Evolutionary conservation across 768 basidiomycete genomes (phyloP).

Genomic region (Mycena pura): DNA sequence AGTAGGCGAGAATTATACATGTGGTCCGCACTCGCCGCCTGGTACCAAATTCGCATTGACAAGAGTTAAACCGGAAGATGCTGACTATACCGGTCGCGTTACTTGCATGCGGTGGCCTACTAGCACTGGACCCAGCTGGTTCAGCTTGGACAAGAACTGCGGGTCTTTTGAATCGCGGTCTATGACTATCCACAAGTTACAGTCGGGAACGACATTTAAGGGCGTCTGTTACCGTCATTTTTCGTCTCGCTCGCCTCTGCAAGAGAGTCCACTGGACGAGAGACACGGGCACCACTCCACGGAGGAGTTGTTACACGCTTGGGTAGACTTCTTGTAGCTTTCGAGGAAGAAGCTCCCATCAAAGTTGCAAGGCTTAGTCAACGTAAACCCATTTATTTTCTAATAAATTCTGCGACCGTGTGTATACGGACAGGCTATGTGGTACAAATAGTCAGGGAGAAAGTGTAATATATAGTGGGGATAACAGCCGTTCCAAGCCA

Average conservation of each 20-base stretch:
- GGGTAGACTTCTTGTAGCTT: constrained; percentile 62
- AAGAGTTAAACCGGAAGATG: background rate
- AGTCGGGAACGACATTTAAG: constrained; percentile 5
- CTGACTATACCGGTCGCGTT: constrained; percentile 51
- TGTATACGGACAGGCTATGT: constrained; percentile 44
- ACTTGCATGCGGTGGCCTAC: constrained; percentile 71
- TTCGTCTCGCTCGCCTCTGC: constrained; percentile 56
- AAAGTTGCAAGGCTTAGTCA: background rate
- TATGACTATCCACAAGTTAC: constrained; percentile 50
- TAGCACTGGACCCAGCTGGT: constrained; percentile 66
- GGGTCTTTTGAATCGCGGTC: constrained; percentile 73
- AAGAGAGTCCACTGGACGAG: constrained; percentile 32
- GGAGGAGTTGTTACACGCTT: constrained; percentile 48
- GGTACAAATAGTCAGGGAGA: constrained; percentile 50
- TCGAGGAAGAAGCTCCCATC: constrained; percentile 73
- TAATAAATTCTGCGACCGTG: constrained; percentile 22
- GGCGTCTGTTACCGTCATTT: constrained; percentile 48
- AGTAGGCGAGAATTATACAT: constrained; percentile 61
- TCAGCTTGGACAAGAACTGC: constrained; percentile 71
- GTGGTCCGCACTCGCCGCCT: constrained; percentile 41
- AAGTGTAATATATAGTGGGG: constrained; percentile 39
- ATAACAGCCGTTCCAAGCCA: constrained; percentile 42
- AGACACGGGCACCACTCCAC: constrained; percentile 56
- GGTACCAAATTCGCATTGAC: constrained; percentile 17
- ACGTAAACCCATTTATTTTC: constrained; percentile 11